phyloP scores from a whole-genome alignment of 2,329 filamentous ascomycete species.

The Escovopsis sp. region DNA sequence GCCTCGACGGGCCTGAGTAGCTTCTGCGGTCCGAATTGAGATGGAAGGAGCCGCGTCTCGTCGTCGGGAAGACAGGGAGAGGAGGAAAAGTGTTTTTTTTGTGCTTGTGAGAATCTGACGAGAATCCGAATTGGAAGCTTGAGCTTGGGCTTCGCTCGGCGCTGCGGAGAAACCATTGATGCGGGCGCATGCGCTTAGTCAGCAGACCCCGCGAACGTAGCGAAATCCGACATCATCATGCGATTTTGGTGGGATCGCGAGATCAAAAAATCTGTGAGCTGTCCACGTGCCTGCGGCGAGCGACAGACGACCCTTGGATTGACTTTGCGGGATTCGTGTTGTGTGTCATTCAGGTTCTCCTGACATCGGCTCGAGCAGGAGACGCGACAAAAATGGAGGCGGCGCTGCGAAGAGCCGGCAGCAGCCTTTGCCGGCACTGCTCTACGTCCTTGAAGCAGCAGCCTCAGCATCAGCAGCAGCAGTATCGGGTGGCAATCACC shows the following conservation, averaged over 20 bases:
- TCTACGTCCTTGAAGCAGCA: conserved; percentile 19
- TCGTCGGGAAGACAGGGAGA: conserved; percentile 1
- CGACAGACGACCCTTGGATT: no score
- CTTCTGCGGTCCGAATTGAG: conserved; percentile 11
- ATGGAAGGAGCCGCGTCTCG: conserved; percentile 10
- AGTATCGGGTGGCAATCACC: conserved; percentile 10
- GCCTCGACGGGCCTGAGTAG: conserved; percentile 31
- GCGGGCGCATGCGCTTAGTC: conserved; percentile 13
- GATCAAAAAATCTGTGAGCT: no score
- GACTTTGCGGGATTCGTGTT: no score
- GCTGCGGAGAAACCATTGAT: conserved; percentile 19
- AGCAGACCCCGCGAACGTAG: no score
- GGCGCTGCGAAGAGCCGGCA: conserved; percentile 23
- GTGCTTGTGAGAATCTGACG: conserved; percentile 1
- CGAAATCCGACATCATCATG: no score
- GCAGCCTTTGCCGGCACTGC: conserved; percentile 25
- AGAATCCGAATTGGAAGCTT: conserved; percentile 10
- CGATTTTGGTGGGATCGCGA: no score
- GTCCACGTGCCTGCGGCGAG: no score
- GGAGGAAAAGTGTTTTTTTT: conserved; percentile 9
- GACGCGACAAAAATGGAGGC: conserved; percentile 29
- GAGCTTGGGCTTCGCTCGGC: conserved; percentile 13
- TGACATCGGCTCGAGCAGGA: no score
- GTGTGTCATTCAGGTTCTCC: no score
- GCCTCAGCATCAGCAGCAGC: no score